phyloP scores from a whole-genome alignment of 805 yeast species.

The Candida takata region DNA sequence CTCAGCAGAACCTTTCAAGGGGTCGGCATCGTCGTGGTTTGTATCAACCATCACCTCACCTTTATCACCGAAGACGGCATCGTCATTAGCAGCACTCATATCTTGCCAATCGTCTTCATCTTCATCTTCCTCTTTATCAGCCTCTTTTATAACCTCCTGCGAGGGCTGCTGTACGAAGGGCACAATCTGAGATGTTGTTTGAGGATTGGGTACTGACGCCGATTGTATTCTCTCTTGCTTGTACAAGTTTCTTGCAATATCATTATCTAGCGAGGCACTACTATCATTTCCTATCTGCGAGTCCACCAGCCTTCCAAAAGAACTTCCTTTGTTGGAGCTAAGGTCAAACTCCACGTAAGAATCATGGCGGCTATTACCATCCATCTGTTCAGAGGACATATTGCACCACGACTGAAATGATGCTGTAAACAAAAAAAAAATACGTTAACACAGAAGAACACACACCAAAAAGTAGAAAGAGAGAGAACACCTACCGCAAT shows the following conservation, averaged over 20 bases:
- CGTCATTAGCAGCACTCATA: conserved; percentile 75
- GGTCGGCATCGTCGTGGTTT: not conserved
- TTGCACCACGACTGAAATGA: no score
- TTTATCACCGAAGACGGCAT: conserved; percentile 72
- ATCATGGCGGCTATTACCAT: not conserved
- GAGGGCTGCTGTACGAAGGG: not conserved
- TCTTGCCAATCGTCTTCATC: conserved; percentile 63
- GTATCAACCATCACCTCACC: conserved; percentile 46
- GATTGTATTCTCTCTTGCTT: conserved; percentile 1
- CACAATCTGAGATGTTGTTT: not conserved
- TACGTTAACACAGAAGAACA: no score
- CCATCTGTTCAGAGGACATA: no score
- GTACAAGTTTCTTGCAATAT: conserved; percentile 3
- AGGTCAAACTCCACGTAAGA: conserved; percentile 30
- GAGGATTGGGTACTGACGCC: not conserved
- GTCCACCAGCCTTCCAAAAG: not conserved
- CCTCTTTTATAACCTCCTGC: no score
- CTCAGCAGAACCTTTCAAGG: conserved; percentile 3
- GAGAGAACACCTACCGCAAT: no score
- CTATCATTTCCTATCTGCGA: conserved; percentile 8
- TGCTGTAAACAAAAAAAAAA: no score
- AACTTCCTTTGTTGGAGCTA: conserved; percentile 6
- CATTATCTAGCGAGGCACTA: conserved; percentile 1
- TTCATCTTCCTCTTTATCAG: conserved; percentile 25
- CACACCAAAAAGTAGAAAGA: no score